Percentiles rank a stretch among this genome's conserved stretches.
Conservation (phyloP, 129 eudicot genomes). For the Saposhnikovia divaricata region DNA sequence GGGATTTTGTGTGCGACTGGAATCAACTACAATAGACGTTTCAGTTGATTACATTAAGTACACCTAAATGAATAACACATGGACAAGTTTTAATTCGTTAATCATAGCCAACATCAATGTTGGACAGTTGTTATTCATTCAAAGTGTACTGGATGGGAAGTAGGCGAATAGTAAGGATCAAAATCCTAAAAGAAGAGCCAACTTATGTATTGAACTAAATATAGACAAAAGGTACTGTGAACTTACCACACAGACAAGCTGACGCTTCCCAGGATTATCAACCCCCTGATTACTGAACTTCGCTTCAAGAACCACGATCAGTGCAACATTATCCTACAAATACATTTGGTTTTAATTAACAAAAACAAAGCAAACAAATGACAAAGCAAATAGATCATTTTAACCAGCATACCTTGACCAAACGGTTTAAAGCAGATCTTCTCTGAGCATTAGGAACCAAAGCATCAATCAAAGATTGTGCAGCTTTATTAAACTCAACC, state of each 20-base stretch:
- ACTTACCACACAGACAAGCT: conserved; percentile 98
- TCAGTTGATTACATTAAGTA: not conserved
- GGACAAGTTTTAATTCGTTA: not conserved
- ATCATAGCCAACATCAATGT: not conserved
- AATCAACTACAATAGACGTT: not conserved
- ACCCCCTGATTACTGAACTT: conserved; percentile 77
- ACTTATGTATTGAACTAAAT: not conserved
- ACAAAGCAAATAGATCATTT: not conserved
- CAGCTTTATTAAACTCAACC: conserved; percentile 99
- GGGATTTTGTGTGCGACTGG: not conserved
- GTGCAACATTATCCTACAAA: conserved; percentile 82
- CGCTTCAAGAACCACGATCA: conserved; percentile 88
- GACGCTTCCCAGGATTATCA: conserved; percentile 88
- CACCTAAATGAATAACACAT: conserved; percentile 1
- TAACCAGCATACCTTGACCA: conserved; percentile 57
- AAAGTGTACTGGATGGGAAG: not conserved
- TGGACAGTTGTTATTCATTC: not conserved
- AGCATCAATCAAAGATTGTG: conserved; percentile 93
- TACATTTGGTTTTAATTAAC: not conserved
- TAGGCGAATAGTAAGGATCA: not conserved
- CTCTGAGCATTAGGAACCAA: conserved; percentile 80
- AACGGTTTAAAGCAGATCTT: conserved; percentile 68
- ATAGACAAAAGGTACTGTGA: not conserved
- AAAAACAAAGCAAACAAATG: not conserved
- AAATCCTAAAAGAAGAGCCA: not conserved